These are phyloP conservation scores for Fusarium sp. DNA, from an alignment of 2,329 filamentous ascomycete genomes.

Conservation along the genomic window DNA sequence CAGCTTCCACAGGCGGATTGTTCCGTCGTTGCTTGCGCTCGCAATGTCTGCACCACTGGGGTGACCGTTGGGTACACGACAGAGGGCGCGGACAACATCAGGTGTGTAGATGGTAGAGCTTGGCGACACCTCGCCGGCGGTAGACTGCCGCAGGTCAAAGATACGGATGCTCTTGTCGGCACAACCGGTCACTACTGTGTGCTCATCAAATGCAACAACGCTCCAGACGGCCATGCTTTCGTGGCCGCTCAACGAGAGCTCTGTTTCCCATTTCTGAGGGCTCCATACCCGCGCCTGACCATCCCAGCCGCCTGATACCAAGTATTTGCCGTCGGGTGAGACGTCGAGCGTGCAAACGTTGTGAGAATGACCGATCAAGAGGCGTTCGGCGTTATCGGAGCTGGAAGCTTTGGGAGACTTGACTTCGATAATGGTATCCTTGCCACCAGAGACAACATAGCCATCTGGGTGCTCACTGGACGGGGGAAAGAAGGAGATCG, in stretches of 20 bases:
- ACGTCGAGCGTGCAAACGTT: slow-evolving; percentile 91
- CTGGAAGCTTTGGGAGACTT: slow-evolving; percentile 73
- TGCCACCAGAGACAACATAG: slow-evolving; percentile 85
- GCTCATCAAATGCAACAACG: slow-evolving; percentile 83
- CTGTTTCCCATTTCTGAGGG: slow-evolving; percentile 84
- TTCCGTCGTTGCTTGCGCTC: slow-evolving; percentile 90
- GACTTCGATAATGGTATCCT: slow-evolving; percentile 93
- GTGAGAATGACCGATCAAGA: slow-evolving; percentile 85
- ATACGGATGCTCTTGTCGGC: slow-evolving; percentile 91
- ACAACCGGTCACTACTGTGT: slow-evolving; percentile 87
- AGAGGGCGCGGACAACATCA: slow-evolving; percentile 89
- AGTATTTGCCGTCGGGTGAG: slow-evolving; percentile 73
- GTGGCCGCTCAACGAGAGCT: slow-evolving; percentile 77
- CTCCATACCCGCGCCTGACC: slow-evolving; percentile 86
- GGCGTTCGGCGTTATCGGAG: slow-evolving; percentile 81
- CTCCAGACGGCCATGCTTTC: slow-evolving; percentile 84
- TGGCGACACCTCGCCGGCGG: slow-evolving; percentile 63
- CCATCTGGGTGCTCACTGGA: slow-evolving; percentile 76
- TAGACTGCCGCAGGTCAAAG: slow-evolving; percentile 74
- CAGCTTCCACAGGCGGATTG: slow-evolving; percentile 87
- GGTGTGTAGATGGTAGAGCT: slow-evolving; percentile 69
- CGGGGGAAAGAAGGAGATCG: slow-evolving; percentile 78
- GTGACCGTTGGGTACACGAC: slow-evolving; percentile 78
- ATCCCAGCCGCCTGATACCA: slow-evolving; percentile 96
- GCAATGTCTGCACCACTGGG: slow-evolving; percentile 90